These are phyloP conservation scores for Talaromyces sp. DNA, from an alignment of 2,329 filamentous ascomycete genomes.

Conservation along the genomic window DNA sequence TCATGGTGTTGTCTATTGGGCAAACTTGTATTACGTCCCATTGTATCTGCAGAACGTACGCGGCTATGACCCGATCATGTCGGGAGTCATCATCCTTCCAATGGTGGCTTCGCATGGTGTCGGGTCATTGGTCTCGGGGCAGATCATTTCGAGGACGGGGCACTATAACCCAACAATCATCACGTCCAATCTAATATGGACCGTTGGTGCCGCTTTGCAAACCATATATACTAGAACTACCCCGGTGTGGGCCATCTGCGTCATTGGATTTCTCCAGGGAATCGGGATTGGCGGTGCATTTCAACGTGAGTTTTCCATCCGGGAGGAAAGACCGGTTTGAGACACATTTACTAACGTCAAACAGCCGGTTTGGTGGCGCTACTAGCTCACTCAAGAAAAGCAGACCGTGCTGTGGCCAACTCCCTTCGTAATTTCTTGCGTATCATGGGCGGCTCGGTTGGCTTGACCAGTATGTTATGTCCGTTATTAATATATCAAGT, in stretches of 20 bases:
- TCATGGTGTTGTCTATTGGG: constrained; percentile 17
- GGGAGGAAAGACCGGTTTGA: not conserved
- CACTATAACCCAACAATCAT: constrained; percentile 6
- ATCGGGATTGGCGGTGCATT: constrained; percentile 4
- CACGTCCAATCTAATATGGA: constrained; percentile 1
- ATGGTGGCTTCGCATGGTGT: constrained; percentile 6
- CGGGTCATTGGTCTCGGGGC: not conserved
- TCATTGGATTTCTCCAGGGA: constrained; percentile 7
- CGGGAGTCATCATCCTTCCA: constrained; percentile 3
- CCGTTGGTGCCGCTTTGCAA: constrained; percentile 1
- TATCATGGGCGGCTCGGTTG: constrained; percentile 5
- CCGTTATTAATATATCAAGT: not conserved
- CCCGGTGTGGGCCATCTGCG: constrained; percentile 2
- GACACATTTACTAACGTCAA: not conserved
- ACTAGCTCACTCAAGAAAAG: constrained; percentile 6
- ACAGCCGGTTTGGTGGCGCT: constrained; percentile 2
- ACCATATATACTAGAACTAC: constrained; percentile 1
- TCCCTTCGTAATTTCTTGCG: constrained; percentile 7
- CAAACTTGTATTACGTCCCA: constrained; percentile 16
- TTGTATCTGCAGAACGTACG: constrained; percentile 6
- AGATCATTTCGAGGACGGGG: constrained; percentile 1
- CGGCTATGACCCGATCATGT: not conserved
- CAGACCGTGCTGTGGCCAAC: constrained; percentile 7
- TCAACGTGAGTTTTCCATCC: not conserved
- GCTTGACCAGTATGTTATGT: constrained; percentile 2